These are phyloP conservation scores for Backusella morwellensis DNA, from an alignment of 192 early-diverging fungal species.

Conservation along the genomic window DNA sequence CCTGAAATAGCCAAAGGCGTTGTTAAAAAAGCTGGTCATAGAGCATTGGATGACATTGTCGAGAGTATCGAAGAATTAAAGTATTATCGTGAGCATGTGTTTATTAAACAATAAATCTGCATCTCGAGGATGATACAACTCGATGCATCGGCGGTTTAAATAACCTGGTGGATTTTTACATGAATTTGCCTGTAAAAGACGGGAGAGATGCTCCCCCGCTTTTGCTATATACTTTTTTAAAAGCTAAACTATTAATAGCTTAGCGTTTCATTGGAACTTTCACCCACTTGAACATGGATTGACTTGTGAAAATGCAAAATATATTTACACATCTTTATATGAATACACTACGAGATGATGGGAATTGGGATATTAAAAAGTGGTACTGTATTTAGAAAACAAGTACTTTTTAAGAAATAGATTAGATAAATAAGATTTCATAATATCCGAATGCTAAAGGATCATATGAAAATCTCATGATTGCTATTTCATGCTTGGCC, in stretches of 20 bases:
- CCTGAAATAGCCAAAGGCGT: constrained; percentile 42
- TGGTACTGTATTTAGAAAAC: not conserved
- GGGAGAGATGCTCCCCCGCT: not conserved
- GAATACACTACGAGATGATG: not conserved
- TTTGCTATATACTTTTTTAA: not conserved
- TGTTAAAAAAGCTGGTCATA: constrained; percentile 58
- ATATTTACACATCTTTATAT: not conserved
- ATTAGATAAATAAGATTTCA: not conserved
- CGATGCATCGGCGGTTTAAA: not conserved
- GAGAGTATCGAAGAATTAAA: constrained; percentile 89
- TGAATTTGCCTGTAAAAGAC: not conserved
- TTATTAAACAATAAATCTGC: constrained; percentile 37
- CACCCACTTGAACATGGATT: not conserved
- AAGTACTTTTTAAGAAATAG: not conserved
- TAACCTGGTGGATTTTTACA: not conserved
- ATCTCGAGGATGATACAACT: not conserved
- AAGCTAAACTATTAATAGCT: not conserved
- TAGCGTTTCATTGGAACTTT: not conserved
- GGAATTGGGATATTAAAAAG: not conserved
- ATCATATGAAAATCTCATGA: constrained; percentile 5
- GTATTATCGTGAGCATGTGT: constrained; percentile 67
- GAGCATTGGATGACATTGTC: constrained; percentile 90
- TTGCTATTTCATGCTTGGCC: not conserved
- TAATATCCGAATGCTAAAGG: not conserved
- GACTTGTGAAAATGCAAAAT: not conserved